phyloP scores from a whole-genome alignment of 306 rosid genomes.

The Vigna angularis region DNA sequence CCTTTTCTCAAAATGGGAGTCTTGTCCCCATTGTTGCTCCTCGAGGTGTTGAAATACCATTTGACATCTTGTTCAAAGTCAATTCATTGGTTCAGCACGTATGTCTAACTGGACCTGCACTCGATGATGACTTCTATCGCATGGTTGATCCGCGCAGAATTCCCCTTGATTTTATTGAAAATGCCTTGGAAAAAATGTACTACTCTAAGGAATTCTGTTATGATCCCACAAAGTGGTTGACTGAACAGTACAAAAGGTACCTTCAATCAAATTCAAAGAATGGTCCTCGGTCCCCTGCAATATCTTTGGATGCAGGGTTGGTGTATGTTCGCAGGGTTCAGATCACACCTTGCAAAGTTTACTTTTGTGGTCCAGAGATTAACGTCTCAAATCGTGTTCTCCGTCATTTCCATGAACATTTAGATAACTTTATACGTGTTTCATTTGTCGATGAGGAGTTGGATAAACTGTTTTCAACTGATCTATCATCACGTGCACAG shows the following conservation, averaged over 20 bases:
- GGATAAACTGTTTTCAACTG: constrained; percentile 66
- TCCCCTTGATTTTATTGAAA: constrained; percentile 48
- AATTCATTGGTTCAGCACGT: constrained; percentile 72
- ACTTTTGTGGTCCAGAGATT: constrained; percentile 77
- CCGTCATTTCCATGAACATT: constrained; percentile 51
- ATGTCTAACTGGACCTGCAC: constrained; percentile 71
- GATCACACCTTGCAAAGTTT: constrained; percentile 75
- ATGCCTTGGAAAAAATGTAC: constrained; percentile 67
- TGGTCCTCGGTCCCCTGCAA: constrained; percentile 54
- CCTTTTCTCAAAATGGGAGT: constrained; percentile 52
- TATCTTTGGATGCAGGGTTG: constrained; percentile 72
- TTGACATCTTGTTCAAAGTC: constrained; percentile 68
- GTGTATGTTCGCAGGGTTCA: constrained; percentile 78
- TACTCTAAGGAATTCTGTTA: constrained; percentile 67
- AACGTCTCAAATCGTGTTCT: constrained; percentile 90
- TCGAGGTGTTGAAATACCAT: constrained; percentile 58
- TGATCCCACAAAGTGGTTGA: constrained; percentile 73
- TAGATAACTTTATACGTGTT: constrained; percentile 78
- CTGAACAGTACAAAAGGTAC: constrained; percentile 60
- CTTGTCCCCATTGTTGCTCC: constrained; percentile 74
- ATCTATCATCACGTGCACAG: constrained; percentile 63
- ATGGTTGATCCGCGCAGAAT: constrained; percentile 64
- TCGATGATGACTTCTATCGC: constrained; percentile 58
- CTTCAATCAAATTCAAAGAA: background rate
- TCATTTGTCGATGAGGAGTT: constrained; percentile 91